Base-by-base conservation (phyloP, 2,329 filamentous ascomycete species). In the Cadophora luteo-olivacea region DNA sequence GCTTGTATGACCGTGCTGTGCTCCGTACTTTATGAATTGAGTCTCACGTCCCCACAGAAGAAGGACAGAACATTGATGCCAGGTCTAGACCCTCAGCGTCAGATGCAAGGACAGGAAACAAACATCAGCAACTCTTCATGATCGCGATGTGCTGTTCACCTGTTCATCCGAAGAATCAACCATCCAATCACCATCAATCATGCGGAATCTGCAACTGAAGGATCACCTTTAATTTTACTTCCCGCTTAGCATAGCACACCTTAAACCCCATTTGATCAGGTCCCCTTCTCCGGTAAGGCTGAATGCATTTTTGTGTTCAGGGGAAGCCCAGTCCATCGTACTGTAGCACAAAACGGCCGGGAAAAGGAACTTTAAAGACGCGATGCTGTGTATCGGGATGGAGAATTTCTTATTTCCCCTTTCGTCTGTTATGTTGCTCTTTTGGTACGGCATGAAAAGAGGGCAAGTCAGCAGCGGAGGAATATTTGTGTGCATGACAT, bases 191-290 rank as follows among this genome's bases (percentile, higher is more conserved):
- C 29, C 16, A 55, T 16, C 52, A 22, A 25, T 11, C 51, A 12
- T 54, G 3, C 24, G 14, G 16, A 33, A 19, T 33, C 52, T 55
- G 29, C 25, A 55, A 55, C 52, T 14, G 24, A n/a, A 55, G 52
- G 52, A 55, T 55, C 52, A 55, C 16, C 25, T 55, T 33, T 55
- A 55, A 55, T 55, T 33, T 55, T 19, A 32, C 52, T 33, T 55
- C 25, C 52, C 29, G 25, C 52, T 6, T 2, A 55, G 11, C 14
- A 16, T 25, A 32, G 9, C 24, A 29, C 24, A 5, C 12, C 4
- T 25, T 33, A 55, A 33, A n/a, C 52, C 29, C 3, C 24, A 33
- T 55, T 11, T 25, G 7, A 32, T n/a, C 29, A 33, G 11, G 25
- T 33, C 24, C 25, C 25, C 25, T 55, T 14, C 51, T 54, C 51